These are phyloP conservation scores for Acaromyces ingoldii DNA, from an alignment of 1,284 basidiomycete genomes.

Conservation along the genomic window DNA sequence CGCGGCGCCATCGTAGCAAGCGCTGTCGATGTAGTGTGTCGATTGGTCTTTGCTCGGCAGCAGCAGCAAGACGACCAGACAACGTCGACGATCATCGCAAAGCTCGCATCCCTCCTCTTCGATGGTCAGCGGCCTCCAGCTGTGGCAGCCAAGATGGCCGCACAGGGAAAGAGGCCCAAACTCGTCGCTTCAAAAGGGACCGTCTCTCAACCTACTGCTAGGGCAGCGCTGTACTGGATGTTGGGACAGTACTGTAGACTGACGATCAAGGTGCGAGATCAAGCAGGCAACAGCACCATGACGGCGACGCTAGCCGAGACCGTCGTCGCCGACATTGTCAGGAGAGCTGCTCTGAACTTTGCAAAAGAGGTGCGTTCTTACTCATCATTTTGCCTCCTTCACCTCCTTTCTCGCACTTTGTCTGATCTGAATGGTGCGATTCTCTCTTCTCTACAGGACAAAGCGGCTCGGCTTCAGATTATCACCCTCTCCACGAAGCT, in stretches of 20 bases:
- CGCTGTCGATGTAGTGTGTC: not conserved
- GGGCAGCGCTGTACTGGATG: conserved; percentile 42
- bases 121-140: conserved; percentile 7
- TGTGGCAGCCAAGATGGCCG: not conserved
- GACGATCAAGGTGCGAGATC: conserved; percentile 9
- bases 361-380: conserved; percentile 36
- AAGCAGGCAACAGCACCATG: conserved; percentile 1
- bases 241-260: conserved; percentile 39
- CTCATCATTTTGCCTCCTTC: no score
- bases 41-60: no score
- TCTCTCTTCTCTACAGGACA: no score
- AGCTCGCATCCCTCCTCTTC: conserved; percentile 32
- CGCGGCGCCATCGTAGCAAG: not conserved
- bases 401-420: no score
- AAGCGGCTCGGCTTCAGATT: conserved; percentile 31
- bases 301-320: conserved; percentile 30
- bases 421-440: no score
- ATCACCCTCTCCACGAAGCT: conserved; percentile 40
- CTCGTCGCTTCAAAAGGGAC: conserved; percentile 33
- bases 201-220: conserved; percentile 21
- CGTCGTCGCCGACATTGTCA: conserved; percentile 40
- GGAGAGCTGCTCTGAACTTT: conserved; percentile 40
- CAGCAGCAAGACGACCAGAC: not conserved
- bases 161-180: conserved; percentile 9
- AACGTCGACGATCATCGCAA: conserved; percentile 24